These are phyloP conservation scores for Fusarium nurragi DNA, from an alignment of 2,329 filamentous ascomycete species.

Conservation along the genomic window DNA sequence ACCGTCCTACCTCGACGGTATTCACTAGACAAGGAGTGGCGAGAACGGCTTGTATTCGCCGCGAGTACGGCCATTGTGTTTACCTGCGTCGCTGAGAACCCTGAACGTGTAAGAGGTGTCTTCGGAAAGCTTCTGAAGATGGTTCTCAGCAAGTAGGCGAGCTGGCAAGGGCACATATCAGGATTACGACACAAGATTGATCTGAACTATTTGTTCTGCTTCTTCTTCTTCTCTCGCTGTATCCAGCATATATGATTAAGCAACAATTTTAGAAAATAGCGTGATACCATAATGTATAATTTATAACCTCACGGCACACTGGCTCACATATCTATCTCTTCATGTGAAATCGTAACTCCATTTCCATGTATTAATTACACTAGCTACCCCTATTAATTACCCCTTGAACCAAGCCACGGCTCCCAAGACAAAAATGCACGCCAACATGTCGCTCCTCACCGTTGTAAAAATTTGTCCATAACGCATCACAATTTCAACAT, in stretches of 20 bases:
- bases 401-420: constrained; percentile 58
- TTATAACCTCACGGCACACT: neutral
- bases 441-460: constrained; percentile 76
- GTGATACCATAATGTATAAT: constrained; percentile 26
- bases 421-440: constrained; percentile 79
- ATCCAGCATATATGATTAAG: neutral
- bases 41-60: constrained; percentile 73
- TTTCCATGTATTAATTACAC: constrained; percentile 6
- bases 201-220: neutral
- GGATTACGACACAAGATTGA: neutral
- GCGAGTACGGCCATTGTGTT: constrained; percentile 75
- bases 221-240: neutral
- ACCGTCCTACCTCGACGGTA: constrained; percentile 79
- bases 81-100: constrained; percentile 71
- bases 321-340: neutral
- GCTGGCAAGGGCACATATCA: neutral
- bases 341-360: constrained; percentile 3
- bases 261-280: neutral
- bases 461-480: constrained; percentile 78
- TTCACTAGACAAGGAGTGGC: constrained; percentile 68
- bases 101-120: constrained; percentile 71
- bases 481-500: constrained; percentile 67
- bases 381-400: constrained; percentile 17
- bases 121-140: constrained; percentile 68
- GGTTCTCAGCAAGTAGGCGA: constrained; percentile 54